Evolutionary conservation across 2,329 filamentous ascomycete genomes (phyloP).

Genomic region (Paecilomyces sp.): DNA sequence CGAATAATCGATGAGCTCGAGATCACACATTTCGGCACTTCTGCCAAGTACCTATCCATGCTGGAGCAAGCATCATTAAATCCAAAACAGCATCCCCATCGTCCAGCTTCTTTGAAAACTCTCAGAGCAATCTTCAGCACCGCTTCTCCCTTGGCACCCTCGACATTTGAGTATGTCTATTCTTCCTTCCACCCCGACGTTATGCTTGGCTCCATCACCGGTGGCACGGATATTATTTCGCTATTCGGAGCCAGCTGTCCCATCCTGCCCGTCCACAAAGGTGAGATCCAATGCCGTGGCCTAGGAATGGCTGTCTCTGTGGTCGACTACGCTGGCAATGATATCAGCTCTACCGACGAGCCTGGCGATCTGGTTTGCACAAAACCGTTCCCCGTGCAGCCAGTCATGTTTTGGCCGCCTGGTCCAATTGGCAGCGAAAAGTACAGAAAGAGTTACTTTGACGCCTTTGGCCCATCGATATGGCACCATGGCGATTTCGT

Average conservation of each 20-base stretch:
- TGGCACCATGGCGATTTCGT: slow-evolving; percentile 98
- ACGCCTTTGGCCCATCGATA: slow-evolving; percentile 59
- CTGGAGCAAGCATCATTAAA: slow-evolving; percentile 70
- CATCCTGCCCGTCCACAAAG: slow-evolving; percentile 62
- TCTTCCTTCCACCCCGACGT: slow-evolving; percentile 69
- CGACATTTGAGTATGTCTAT: slow-evolving; percentile 88
- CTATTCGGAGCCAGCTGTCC: slow-evolving; percentile 83
- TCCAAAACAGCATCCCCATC: slow-evolving; percentile 47
- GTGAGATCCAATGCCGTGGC: slow-evolving; percentile 70
- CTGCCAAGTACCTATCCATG: slow-evolving; percentile 84
- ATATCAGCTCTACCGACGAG: slow-evolving; percentile 55
- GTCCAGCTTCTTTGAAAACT: slow-evolving; percentile 33
- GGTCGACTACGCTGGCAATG: slow-evolving; percentile 51
- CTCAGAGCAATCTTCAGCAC: slow-evolving; percentile 89
- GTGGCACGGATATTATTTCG: slow-evolving; percentile 93
- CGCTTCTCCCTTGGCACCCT: slow-evolving; percentile 83
- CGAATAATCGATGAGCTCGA: slow-evolving; percentile 69
- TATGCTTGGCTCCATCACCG: slow-evolving; percentile 88
- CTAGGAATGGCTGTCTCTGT: slow-evolving; percentile 68
- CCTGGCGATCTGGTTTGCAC: slow-evolving; percentile 85
- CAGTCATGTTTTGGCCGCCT: slow-evolving; percentile 71
- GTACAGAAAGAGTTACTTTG: slow-evolving; percentile 82
- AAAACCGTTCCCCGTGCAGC: slow-evolving; percentile 82
- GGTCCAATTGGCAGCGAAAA: slow-evolving; percentile 64
- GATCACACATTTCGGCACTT: slow-evolving; percentile 92